Evolutionary conservation across 1,139 yeast species (phyloP).

Genomic region (Scheffersomyces titani): DNA sequence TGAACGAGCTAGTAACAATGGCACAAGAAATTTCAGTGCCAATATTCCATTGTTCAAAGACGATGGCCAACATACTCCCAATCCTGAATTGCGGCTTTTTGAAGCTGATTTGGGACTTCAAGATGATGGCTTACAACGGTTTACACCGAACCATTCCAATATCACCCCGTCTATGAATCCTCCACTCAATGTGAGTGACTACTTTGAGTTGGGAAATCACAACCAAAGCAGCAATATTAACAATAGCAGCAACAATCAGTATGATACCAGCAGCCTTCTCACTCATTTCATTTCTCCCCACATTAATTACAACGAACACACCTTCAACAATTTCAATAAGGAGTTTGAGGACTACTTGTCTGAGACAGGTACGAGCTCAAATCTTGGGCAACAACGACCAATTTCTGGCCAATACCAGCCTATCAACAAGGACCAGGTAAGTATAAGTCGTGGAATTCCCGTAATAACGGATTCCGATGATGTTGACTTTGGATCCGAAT

Average conservation of each 20-base stretch:
- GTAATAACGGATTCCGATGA: neutral
- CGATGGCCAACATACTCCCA: conserved; percentile 4
- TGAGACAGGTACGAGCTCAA: conserved; percentile 1
- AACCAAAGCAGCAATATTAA: conserved; percentile 1
- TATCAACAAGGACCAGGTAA: neutral
- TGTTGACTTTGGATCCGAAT: conserved; percentile 12
- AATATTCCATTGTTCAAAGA: conserved; percentile 5
- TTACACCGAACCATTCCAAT: conserved; percentile 13
- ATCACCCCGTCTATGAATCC: conserved; percentile 47
- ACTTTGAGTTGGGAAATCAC: conserved; percentile 26
- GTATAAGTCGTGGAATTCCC: neutral
- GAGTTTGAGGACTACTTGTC: conserved; percentile 7
- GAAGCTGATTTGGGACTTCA: conserved; percentile 22
- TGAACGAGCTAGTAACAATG: neutral
- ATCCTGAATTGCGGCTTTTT: conserved; percentile 12
- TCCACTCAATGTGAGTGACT: conserved; percentile 33
- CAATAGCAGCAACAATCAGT: conserved; percentile 7
- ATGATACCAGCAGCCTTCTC: conserved; percentile 4
- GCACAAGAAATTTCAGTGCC: neutral
- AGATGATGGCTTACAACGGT: conserved; percentile 11
- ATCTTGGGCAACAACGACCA: neutral
- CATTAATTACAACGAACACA: conserved; percentile 10
- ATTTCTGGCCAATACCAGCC: neutral
- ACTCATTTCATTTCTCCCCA: conserved; percentile 8
- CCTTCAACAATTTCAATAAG: conserved; percentile 9